Conservation (phyloP, 129 eudicot species). For the Flaveria robusta region DNA sequence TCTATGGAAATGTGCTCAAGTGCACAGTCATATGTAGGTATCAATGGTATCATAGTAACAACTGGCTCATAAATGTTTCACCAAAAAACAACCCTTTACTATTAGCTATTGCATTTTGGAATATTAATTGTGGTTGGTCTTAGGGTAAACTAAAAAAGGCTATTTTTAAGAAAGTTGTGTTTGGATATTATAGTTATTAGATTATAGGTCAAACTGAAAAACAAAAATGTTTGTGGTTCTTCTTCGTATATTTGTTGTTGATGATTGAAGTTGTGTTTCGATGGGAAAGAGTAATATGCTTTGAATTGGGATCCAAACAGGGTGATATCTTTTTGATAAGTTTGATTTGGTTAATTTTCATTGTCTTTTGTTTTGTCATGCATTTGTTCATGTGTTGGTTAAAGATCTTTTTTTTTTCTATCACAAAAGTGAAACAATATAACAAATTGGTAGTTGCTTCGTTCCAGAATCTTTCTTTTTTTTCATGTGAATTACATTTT, state of each 20-base stretch:
- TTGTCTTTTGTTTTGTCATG: slow-evolving; percentile 36
- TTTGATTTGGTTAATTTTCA: slow-evolving; percentile 38
- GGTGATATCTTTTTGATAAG: slow-evolving; percentile 19
- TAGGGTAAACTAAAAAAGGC: slow-evolving; percentile 33
- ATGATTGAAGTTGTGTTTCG: slow-evolving; percentile 32
- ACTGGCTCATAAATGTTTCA: slow-evolving; percentile 32
- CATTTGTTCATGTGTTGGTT: slow-evolving; percentile 13
- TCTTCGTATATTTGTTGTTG: slow-evolving; percentile 32
- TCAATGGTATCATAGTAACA: slow-evolving; percentile 27
- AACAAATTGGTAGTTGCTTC: slow-evolving; percentile 35
- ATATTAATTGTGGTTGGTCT: slow-evolving; percentile 28
- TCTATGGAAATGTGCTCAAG: slow-evolving; percentile 88
- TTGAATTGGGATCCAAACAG: slow-evolving; percentile 13
- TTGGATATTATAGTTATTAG: slow-evolving; percentile 1
- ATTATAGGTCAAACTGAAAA: too few species aligned
- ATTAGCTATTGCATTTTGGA: slow-evolving; percentile 14
- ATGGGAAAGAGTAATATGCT: slow-evolving; percentile 24
- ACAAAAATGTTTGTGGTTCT: slow-evolving; percentile 20
- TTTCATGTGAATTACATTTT: slow-evolving; percentile 12
- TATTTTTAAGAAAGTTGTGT: background rate
- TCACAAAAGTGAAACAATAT: slow-evolving; percentile 32
- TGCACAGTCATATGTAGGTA: slow-evolving; percentile 93
- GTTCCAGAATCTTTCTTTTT: slow-evolving; percentile 25
- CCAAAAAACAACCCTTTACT: slow-evolving; percentile 34
- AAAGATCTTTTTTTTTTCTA: slow-evolving; percentile 16